Evolutionary conservation across 495 filamentous ascomycete species (phyloP), one percentile per base, ranked within the genome.

Genomic region (Aspergillus leporis): DNA sequence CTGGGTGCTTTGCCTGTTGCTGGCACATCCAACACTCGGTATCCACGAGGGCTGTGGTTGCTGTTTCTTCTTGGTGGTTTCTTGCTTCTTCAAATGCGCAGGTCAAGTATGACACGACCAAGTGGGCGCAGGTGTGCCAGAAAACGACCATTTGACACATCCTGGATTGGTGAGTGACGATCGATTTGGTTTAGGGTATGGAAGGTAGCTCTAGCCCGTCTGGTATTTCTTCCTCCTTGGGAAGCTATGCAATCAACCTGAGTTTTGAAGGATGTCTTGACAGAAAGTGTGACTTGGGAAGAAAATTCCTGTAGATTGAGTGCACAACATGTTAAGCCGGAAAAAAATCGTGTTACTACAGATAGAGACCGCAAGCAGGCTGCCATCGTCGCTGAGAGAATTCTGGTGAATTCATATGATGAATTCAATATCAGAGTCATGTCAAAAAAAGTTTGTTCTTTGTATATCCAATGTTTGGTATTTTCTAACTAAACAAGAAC

Each of bases 141-240:
- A 38, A 40, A 16, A 53, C 32, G 8, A 53, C 18, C 51, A 53
- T 18, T 36, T 40, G 51, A 18, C 51, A 53, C 51, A 53, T 53
- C 34, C 22, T 32, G 49, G 4, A 14, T 16, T 32, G 14, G 28
- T 19, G 28, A 32, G 49, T 1, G 2, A 34, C 0, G 21, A 12
- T 5, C 5, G 1, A 3, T 3, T 14, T 41, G 16, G 3, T n/a
- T 41, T 14, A 14, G 2, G 3, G 38, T 41, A 41, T 3, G 38
- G 14, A 16, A 16, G 16, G 16, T 41, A 18, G 13, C 38, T 41
- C n/a, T 7, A 18, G 8, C 13, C 8, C 8, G 8, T 36, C 10
- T 36, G 4, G 10, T 10, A 14, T 14, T 41, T 3, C 12, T 41
- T 41, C 16, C 14, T 41, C 38, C n/a, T n/a, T n/a, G 6, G 14